Evolutionary conservation across 768 basidiomycete species (phyloP).

Genomic region (Tremella yokohamensis): DNA sequence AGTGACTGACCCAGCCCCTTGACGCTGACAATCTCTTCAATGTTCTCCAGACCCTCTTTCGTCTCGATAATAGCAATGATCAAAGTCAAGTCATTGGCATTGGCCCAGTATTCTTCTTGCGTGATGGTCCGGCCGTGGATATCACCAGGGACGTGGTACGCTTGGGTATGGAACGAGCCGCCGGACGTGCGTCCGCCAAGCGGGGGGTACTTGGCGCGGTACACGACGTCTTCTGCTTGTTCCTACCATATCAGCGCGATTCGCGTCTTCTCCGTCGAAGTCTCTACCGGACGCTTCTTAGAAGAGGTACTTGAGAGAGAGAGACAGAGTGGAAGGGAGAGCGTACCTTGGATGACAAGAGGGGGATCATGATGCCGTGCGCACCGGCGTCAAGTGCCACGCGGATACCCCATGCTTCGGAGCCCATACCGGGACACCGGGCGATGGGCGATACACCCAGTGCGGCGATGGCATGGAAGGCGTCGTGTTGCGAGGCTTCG

Average conservation of each 20-base stretch:
- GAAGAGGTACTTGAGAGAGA: not conserved
- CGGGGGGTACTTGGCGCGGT: conserved; percentile 18
- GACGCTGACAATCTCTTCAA: conserved; percentile 16
- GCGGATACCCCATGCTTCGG: conserved; percentile 10
- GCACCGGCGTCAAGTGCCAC: conserved; percentile 13
- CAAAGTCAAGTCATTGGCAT: conserved; percentile 15
- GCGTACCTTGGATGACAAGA: conserved; percentile 5
- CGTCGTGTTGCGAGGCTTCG: conserved; percentile 9
- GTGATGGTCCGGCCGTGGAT: conserved; percentile 14
- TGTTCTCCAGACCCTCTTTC: conserved; percentile 18
- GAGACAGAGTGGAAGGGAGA: not conserved
- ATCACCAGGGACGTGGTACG: conserved; percentile 9
- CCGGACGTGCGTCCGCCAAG: conserved; percentile 14
- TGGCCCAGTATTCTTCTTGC: conserved; percentile 13
- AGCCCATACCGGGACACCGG: conserved; percentile 11
- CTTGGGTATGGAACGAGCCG: conserved; percentile 12
- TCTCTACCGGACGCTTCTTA: not conserved
- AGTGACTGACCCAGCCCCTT: conserved; percentile 13
- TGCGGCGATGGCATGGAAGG: conserved; percentile 14
- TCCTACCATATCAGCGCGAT: not conserved
- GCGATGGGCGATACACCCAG: conserved; percentile 19
- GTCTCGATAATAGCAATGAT: conserved; percentile 20
- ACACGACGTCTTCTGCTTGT: conserved; percentile 15
- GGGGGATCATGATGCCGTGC: conserved; percentile 13
- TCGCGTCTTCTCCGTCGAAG: not conserved